Evolutionary conservation across 148 eudicot species (phyloP).

Genomic region (Vaccinium macrocarpon): DNA sequence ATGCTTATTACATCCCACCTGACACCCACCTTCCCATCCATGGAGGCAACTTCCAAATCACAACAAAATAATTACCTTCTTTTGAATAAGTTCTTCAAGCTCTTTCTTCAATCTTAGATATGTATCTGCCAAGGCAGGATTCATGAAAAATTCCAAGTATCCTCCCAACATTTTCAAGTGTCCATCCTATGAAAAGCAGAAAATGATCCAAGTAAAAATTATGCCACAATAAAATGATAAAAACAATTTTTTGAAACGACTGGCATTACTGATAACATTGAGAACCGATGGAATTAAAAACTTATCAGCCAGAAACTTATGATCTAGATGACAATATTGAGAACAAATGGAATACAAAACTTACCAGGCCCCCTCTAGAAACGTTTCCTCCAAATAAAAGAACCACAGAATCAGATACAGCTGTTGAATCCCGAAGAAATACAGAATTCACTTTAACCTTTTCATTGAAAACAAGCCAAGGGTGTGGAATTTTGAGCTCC

Average conservation of each 20-base stretch:
- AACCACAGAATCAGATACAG: conserved; percentile 82
- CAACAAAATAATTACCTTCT: conserved; percentile 45
- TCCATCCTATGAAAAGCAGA: conserved; percentile 57
- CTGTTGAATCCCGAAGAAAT: conserved; percentile 89
- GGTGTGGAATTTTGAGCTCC: conserved; percentile 67
- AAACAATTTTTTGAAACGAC: background rate
- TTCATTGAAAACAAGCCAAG: conserved; percentile 97
- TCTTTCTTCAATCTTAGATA: conserved; percentile 66
- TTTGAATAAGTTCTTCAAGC: conserved; percentile 72
- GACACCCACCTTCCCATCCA: background rate
- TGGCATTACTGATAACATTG: background rate
- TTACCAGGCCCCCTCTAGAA: conserved; percentile 65
- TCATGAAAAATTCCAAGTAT: conserved; percentile 92
- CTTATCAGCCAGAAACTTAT: conserved; percentile 35
- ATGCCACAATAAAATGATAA: background rate
- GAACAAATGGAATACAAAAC: conserved; percentile 15
- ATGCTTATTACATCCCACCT: background rate
- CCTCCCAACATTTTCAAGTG: conserved; percentile 95
- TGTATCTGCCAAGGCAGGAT: conserved; percentile 64
- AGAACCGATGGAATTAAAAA: conserved; percentile 14
- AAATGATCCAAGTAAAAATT: background rate
- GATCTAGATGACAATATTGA: background rate
- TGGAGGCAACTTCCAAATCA: background rate
- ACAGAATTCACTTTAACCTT: conserved; percentile 94
- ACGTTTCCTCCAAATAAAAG: conserved; percentile 83